Base-by-base conservation (phyloP, 192 early-diverging fungal species). In the Coemansia sp. region DNA sequence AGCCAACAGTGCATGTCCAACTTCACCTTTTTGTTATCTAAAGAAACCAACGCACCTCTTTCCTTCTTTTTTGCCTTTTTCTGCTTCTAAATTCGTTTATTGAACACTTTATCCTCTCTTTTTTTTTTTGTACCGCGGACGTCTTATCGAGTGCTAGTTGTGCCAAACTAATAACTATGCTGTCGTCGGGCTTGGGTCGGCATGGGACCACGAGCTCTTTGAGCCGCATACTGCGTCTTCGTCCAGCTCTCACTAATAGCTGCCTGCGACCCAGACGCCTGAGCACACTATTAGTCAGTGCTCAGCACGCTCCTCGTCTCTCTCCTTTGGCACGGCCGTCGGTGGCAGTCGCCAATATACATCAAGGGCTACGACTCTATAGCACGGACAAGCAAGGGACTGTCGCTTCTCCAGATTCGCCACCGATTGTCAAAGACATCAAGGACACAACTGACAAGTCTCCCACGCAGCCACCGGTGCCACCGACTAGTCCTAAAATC, bases 401-500 rank as follows among this genome's bases (percentile, higher is more conserved):
- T 32, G 15, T 29, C 10, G 15, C 27, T 7, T 29, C 29, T 29
- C 29, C 53, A 0, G 29, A 55, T 16, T 29, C 29, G 15, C 29
- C 53, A 0, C 53, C 53, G 53, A 55, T 55, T 16, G 53, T 30
- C 53, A 55, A 30, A 7, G 53, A 3, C n/a, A 18, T 22, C 61
- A 62, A 62, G 18, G 40, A 32, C 7, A n/a, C 44, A 47, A 18
- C 16, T 7, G n/a, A 30, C 27, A 29, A 29, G 53, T 9, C 49
- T 29, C 49, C 49, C 24, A 29, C 49, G 49, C 49, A 59, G 55
- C 18, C 41, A 45, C 32, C 67, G 22, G 67, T 37, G 27, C 40
- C 59, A 52, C 41, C 24, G 41, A 13, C 58, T 3, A 13, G 11
- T 20, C 32, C 56, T 10, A 37, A 29, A 13, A 24, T 30, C 22